Conservation (phyloP, 2,329 filamentous ascomycete species). For the Ophiostoma triangulosporum region DNA sequence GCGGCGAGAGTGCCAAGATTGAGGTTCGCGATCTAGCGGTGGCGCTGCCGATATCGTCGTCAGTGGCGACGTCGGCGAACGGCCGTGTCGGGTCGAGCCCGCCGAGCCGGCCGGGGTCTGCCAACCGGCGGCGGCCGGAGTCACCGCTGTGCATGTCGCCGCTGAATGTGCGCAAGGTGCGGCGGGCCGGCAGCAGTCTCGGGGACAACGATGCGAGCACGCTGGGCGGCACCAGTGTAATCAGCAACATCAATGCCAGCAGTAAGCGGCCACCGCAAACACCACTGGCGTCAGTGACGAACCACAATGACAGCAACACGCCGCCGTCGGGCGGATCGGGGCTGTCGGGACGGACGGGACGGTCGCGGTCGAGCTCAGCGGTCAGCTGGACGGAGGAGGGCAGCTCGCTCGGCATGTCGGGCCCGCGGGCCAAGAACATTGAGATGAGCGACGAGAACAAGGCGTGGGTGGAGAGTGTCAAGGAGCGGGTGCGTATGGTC, state of each 20-base stretch:
- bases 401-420: conserved; percentile 53
- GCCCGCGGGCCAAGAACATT: conserved; percentile 50
- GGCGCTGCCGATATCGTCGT: conserved; percentile 16
- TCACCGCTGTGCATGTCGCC: conserved; percentile 29
- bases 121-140: conserved; percentile 21
- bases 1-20: conserved; percentile 34
- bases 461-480: conserved; percentile 72
- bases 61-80: conserved; percentile 6
- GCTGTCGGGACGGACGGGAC: no score
- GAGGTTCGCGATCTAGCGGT: conserved; percentile 41
- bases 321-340: conserved; percentile 32
- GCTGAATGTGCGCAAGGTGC: conserved; percentile 40
- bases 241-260: not conserved
- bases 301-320: conserved; percentile 24
- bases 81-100: conserved; percentile 21
- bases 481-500: conserved; percentile 62
- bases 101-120: conserved; percentile 23
- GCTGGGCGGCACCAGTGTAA: not conserved
- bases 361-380: conserved; percentile 39
- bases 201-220: not conserved
- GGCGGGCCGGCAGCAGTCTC: conserved; percentile 19
- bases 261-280: conserved; percentile 23
- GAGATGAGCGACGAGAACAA: conserved; percentile 59
- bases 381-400: conserved; percentile 43
- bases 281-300: conserved; percentile 23